Base-by-base conservation (phyloP, 306 rosid species). In the Prunus salicina region DNA sequence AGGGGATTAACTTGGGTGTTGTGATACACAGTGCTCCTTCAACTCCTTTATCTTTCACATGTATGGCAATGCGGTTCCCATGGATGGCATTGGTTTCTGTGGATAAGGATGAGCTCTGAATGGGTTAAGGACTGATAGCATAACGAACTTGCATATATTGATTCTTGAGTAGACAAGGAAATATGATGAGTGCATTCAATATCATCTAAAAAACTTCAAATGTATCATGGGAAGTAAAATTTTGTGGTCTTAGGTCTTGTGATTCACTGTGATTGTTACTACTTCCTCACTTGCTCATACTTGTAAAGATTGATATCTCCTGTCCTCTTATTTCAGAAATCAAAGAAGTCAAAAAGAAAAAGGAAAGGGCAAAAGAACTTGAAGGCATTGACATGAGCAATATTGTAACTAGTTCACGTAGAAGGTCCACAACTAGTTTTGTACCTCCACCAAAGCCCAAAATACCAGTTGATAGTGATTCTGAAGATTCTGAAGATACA, bases 321-420 rank as follows among this genome's bases (percentile, higher is more conserved):
- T 15, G 24, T 27, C 38, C 67, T 79, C 74, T 82, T 73, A 51
- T 86, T 24, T 63, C 81, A 94, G 98, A 92, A 85, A 90, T 94
- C 80, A 94, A 94, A 88, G 95, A 92, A 28, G 83, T 89, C 38
- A 92, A 70, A 82, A 86, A 88, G 92, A 90, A 83, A 80, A 95
- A 95, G 86, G 97, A 83, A 20, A 86, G 95, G 81, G 98, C 95
- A 55, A 95, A 86, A 86, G 97, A 92, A 78, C 97, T 95, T 50
- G 97, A 95, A 86, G 98, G 98, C 78, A 95, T 95, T 82, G 98
- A 95, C 82, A 25, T 73, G 77, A 90, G 98, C 79, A 95, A 95
- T 84, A 92, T 95, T 51, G 96, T 95, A 27, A 84, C 85, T 50
- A 95, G 93, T 80, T 82, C 98, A 52, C 97, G 98, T 45, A 84